A percentile compares a stretch with the other conserved stretches of the same genome.
These are phyloP conservation scores for Tetracentron sinense DNA, from an alignment of 164 flowering plant genomes.

Conservation along the genomic window DNA sequence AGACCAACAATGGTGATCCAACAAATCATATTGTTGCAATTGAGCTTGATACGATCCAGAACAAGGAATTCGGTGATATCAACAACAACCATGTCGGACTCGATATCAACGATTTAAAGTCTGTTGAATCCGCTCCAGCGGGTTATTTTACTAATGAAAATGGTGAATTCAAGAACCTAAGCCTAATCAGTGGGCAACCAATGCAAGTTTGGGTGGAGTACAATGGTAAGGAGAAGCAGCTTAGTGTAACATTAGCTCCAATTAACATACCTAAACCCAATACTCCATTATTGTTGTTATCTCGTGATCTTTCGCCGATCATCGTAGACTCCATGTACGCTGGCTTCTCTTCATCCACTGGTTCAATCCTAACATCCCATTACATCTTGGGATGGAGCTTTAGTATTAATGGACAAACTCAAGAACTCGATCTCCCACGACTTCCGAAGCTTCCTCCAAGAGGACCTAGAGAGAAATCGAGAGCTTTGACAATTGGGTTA, in stretches of 20 bases:
- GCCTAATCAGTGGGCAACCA: constrained; percentile 18
- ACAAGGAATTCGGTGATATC: constrained; percentile 23
- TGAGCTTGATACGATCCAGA: constrained; percentile 30
- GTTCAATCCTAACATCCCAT: constrained; percentile 21
- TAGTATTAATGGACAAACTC: constrained; percentile 23
- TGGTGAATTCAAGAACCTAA: constrained; percentile 13
- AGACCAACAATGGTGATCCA: constrained; percentile 13
- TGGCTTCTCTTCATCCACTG: constrained; percentile 33
- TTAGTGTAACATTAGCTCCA: background rate
- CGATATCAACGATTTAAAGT: constrained; percentile 23
- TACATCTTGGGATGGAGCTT: constrained; percentile 39
- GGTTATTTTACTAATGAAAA: constrained; percentile 17
- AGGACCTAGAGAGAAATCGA: constrained; percentile 10
- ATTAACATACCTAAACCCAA: constrained; percentile 17
- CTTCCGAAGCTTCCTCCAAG: constrained; percentile 10
- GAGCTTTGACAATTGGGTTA: constrained; percentile 9
- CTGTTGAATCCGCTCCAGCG: constrained; percentile 18
- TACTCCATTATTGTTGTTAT: constrained; percentile 19
- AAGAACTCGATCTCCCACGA: constrained; percentile 13
- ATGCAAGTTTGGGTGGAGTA: constrained; percentile 1
- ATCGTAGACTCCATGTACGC: constrained; percentile 26
- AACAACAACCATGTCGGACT: constrained; percentile 35
- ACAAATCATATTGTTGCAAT: constrained; percentile 33
- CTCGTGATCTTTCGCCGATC: constrained; percentile 21
- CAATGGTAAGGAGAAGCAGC: background rate